Evolutionary conservation across 1,284 basidiomycete species (phyloP), one percentile per base, ranked within the genome.

Genomic region (Coriolopsis trogii): DNA sequence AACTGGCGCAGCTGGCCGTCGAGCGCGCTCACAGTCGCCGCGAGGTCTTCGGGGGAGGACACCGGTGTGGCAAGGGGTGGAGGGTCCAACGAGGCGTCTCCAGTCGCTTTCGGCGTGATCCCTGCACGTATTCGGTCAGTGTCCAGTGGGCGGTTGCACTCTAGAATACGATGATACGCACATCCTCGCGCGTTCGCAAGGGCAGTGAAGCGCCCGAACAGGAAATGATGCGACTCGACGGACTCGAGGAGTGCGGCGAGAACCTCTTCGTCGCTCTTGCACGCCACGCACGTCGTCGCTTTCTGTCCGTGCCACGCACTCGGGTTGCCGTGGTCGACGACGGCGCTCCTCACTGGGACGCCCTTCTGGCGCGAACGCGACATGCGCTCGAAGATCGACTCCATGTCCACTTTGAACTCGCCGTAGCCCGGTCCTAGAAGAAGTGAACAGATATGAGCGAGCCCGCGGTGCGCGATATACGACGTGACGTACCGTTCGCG

Each of bases 371-470:
- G 70, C 5, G 74, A 70, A 26, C 92, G 76, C 36, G 74, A 71
- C 73, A 96, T 84, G 21, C 90, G 77, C 64, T 94, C 91, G 61
- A 95, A 94, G 34, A 97, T 89, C 1, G 86, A 85, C 72, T 97
- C 93, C 49, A 79, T 80, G 64, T 95, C 93, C 5, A 81, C 81
- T 63, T 85, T 87, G 69, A 88, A 93, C 70, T 93, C 89, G 6
- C 94, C 94, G 66, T 90, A 98, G 0, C 85, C 85, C 0, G 86
- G 84, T 0, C 87, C 82, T 84, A 38, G 29, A 24, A 6, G 37
- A 3, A 23, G 18, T 39, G 21, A 39, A 16, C 37, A 16, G 4
- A 16, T 9, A 24, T 18, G 12, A 30, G 16, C 9, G 4, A 16
- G 37, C 2, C 8, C 3, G 18, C 6, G 28, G 18, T 16, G 7